Percentiles rank a stretch among this genome's conserved stretches.
phyloP scores from a whole-genome alignment of 108 stramenopile species.

The Pseudonitzschia multistriata region DNA sequence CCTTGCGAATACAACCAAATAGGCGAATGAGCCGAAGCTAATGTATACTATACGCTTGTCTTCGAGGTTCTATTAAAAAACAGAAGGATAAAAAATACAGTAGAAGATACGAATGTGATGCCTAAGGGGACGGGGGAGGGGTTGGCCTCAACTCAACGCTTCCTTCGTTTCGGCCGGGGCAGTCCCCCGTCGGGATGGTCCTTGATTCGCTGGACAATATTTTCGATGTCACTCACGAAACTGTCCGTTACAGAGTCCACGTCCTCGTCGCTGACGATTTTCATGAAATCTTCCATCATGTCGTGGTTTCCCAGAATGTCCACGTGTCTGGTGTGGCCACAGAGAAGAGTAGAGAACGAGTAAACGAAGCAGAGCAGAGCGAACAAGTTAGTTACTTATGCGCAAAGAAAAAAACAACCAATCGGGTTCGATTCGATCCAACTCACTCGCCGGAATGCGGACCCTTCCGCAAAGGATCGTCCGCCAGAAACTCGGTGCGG shows the following conservation, averaged over 20 bases:
- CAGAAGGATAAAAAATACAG: too few species aligned
- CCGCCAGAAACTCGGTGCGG: slow-evolving; percentile 40
- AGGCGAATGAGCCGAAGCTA: too few species aligned
- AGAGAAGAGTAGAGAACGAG: not conserved
- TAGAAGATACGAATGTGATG: too few species aligned
- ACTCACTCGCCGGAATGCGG: slow-evolving; percentile 47
- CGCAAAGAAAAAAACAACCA: too few species aligned
- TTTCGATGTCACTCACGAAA: slow-evolving; percentile 29
- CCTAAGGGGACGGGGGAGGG: too few species aligned
- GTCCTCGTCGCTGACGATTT: slow-evolving; percentile 65
- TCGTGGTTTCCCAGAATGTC: slow-evolving; percentile 87
- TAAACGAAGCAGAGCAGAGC: not conserved
- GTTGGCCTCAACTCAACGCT: not conserved
- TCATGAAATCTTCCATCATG: slow-evolving; percentile 70
- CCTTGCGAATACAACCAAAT: too few species aligned
- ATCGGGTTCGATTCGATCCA: not conserved
- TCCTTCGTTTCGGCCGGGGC: not conserved
- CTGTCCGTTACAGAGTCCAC: slow-evolving; percentile 24
- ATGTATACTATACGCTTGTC: too few species aligned
- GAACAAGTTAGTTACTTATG: too few species aligned
- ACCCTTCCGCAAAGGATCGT: slow-evolving; percentile 78
- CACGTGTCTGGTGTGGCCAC: slow-evolving; percentile 65
- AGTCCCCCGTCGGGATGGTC: slow-evolving; percentile 25
- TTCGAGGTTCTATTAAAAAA: too few species aligned
- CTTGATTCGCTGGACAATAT: slow-evolving; percentile 27